Evolutionary conservation across 2,329 filamentous ascomycete species (phyloP), one percentile per base, ranked within the genome.

Genomic region (Arthroderma sp.): DNA sequence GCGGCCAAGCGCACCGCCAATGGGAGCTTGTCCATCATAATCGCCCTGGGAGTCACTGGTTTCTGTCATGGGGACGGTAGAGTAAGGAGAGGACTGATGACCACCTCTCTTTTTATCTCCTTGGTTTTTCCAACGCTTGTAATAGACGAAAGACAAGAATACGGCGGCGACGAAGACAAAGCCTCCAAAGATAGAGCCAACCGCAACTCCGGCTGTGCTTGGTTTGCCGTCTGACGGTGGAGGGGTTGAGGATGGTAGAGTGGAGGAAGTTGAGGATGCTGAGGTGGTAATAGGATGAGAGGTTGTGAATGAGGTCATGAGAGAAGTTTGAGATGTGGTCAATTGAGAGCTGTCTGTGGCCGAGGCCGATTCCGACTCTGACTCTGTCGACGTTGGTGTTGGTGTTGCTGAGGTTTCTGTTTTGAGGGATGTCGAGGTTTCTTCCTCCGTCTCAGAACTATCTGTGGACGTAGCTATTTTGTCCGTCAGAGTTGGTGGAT

Each of bases 121-220:
- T 22, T 44, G 37, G 32, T 40, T 44, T 38, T 44, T 44, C 49
- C 49, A 51, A n/a, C 45, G 40, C 30, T 47, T 46, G 40, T 49
- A 47, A 38, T 39, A 49, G 9, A 49, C 33, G 9, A 51, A 34
- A 32, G 39, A 39, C 6, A 51, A 39, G 37, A 50, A 51, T 31
- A 45, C 34, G 4, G 48, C 37, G 36, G 46, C 42, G 32, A 51
- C 34, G 5, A 50, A 38, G 29, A 48, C 48, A 34, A 48, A 47
- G 5, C 46, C 48, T 15, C 50, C 50, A 37, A 52, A 49, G 3
- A 50, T 46, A 6, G 48, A 49, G 29, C 50, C 48, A 3, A 46
- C 50, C n/a, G 47, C 46, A 41, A 52, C 40, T 8, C 42, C 46
- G 10, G 43, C 46, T 6, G 41, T 44, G 15, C 42, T 48, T 15